Evolutionary conservation across 768 basidiomycete genomes (phyloP), one percentile per base, ranked within the genome.

Genomic region (Suillus plorans): DNA sequence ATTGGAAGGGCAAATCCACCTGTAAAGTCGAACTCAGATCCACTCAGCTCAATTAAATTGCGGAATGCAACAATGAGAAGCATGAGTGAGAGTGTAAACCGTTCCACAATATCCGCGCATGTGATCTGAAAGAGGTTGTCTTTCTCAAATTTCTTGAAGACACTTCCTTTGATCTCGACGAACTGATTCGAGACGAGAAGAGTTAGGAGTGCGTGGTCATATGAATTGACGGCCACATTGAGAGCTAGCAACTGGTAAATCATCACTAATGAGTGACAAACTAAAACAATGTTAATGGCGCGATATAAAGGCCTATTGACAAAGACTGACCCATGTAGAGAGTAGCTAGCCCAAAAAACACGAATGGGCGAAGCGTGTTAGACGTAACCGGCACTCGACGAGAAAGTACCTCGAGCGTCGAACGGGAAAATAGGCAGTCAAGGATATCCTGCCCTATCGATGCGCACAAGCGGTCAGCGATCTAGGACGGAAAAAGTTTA

Each of bases 81-180:
- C 96, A 99, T 98, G 20, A 99, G 78, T 5, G 87, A 84, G 5
- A 99, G 84, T 1, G 93, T 94, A 71, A 99, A 99, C 1, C 97
- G 89, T 74, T 99, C 97, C 25, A 99, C 97, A 67, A 99, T 98
- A 74, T 99, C 97, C 67, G 97, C 97, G 70, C 97, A 99, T 56
- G 95, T 96, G 65, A 99, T 96, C 76, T 99, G 97, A 75, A 99
- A 98, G 10, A 99, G 84, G 72, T 92, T 98, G 72, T 99, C 97
- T 74, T 98, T 99, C 74, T 99, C 97, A 71, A 99, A 99, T 74
- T 91, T 98, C 79, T 99, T 99, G 87, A 99, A 99, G 2, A 99
- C 97, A 73, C 93, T 95, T 41, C 97, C 96, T 78, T 99, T 99
- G 77, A 99, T 99, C 78, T 99, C 97, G 41, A 99, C 97, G 71